Evolutionary conservation across 768 basidiomycete species (phyloP), one percentile per base, ranked within the genome.

Genomic region (Filobasidium floriforme): DNA sequence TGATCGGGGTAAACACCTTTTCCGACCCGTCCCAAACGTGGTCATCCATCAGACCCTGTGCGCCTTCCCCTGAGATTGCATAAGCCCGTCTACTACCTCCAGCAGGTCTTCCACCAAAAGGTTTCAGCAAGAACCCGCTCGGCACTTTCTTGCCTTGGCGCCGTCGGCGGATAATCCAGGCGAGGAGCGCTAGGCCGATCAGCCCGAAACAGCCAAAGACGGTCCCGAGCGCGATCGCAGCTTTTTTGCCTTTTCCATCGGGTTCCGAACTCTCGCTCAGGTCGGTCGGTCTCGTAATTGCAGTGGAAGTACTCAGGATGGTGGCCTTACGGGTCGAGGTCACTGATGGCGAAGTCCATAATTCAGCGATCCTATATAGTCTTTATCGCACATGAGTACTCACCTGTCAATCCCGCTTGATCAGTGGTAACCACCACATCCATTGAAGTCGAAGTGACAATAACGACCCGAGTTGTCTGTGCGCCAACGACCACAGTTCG

Each of bases 181-280:
- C 43, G 19, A 49, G 44, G 3, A 62, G 44, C 12, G 29, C 26
- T 14, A 81, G 74, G 3, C 80, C 82, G 18, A 86, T 62, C 14
- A 88, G 77, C 12, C 81, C 87, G 9, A 88, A 76, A 7, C 84
- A 73, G 15, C 86, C 89, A 54, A 92, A 80, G 0, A 83, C 79
- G 4, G 84, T 81, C 12, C 88, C 87, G 7, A 91, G 76, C 1
- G 83, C 84, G 71, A 90, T 85, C 7, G 32, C 64, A 1, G 41
- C 55, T 37, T 32, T 12, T 18, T 63, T 49, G 22, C 28, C 44
- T 15, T 63, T 19, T 32, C 11, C 15, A 22, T 26, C 62, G 15
- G 29, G 15, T 43, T 22, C 59, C 62, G 49, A 15, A 18, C n/a
- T 54, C 6, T 9, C 15, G 24, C 46, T 32, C 28, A n/a, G 1